Conservation (phyloP, 768 basidiomycete genomes). For the Aureoboletus auriporus region DNA sequence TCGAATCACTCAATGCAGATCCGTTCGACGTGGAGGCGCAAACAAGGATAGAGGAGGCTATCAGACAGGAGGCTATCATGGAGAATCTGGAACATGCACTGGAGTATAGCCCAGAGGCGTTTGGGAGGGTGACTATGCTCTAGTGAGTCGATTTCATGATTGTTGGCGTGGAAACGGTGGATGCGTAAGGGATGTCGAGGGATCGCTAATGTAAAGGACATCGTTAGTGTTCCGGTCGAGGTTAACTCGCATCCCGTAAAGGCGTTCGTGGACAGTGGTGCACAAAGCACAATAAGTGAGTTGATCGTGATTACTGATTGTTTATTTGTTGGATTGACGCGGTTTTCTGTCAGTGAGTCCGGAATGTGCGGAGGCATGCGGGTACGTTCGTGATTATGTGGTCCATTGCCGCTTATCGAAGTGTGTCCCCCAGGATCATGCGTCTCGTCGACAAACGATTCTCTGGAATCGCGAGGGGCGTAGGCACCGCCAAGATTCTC, state of each 20-base stretch:
- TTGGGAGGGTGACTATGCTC: constrained; percentile 94
- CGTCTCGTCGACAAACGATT: constrained; percentile 86
- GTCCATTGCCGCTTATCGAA: neutral
- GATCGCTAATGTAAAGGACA: constrained; percentile 9
- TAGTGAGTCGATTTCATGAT: constrained; percentile 57
- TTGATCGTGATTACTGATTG: constrained; percentile 2
- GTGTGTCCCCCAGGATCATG: constrained; percentile 63
- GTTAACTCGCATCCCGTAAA: constrained; percentile 89
- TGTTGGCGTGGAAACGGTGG: neutral
- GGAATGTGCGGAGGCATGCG: constrained; percentile 86
- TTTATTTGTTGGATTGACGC: constrained; percentile 1
- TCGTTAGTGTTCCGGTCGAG: constrained; percentile 75
- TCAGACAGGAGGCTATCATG: constrained; percentile 80
- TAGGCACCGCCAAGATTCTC: constrained; percentile 91
- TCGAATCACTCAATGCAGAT: constrained; percentile 73
- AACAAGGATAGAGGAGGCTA: constrained; percentile 88
- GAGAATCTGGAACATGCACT: constrained; percentile 95
- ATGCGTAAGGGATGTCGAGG: neutral
- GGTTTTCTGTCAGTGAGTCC: constrained; percentile 66
- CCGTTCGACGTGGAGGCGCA: constrained; percentile 94
- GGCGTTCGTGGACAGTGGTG: constrained; percentile 98
- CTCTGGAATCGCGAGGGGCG: constrained; percentile 86
- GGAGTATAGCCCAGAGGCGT: constrained; percentile 89
- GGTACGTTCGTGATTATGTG: constrained; percentile 44
- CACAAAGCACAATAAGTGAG: constrained; percentile 94